Conservation (phyloP, 164 flowering plant genomes). For the Tinospora cordifolia region DNA sequence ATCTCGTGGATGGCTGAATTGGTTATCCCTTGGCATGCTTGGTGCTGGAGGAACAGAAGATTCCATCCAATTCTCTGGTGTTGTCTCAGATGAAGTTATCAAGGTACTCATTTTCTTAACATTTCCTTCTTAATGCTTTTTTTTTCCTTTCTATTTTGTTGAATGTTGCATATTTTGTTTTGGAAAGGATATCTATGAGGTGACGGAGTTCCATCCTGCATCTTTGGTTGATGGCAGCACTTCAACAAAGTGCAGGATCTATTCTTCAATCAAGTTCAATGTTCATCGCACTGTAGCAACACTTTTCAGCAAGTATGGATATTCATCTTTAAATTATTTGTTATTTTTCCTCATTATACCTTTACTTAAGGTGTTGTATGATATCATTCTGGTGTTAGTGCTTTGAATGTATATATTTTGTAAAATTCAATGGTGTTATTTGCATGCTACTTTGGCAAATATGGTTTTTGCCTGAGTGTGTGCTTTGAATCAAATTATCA, state of each 20-base stretch:
- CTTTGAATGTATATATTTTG: not conserved
- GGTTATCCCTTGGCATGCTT: slow-evolving; percentile 96
- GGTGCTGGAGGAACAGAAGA: slow-evolving; percentile 95
- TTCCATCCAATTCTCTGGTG: slow-evolving; percentile 86
- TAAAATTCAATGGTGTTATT: too few relatives aligned
- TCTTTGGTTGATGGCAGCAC: slow-evolving; percentile 29
- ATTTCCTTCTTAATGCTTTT: not conserved
- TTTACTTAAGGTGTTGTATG: not conserved
- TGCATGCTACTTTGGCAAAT: not conserved
- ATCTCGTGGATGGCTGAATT: slow-evolving; percentile 89
- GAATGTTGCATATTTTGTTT: not conserved
- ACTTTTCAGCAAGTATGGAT: slow-evolving; percentile 45
- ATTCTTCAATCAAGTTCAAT: slow-evolving; percentile 41
- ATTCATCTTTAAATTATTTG: slow-evolving; percentile 10
- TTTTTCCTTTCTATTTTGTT: not conserved
- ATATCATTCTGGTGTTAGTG: not conserved
- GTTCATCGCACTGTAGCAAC: slow-evolving; percentile 43
- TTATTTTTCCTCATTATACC: not conserved
- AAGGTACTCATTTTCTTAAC: slow-evolving; percentile 39
- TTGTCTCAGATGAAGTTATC: slow-evolving; percentile 80
- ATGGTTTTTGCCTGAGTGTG: not conserved
- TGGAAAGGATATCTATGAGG: slow-evolving; percentile 87
- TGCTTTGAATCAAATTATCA: not conserved
- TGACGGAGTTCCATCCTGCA: slow-evolving; percentile 62
- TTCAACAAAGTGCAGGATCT: slow-evolving; percentile 29